Evolutionary conservation across 768 basidiomycete species (phyloP), one percentile per base, ranked within the genome.

Genomic region (Rhizopogon vinicolor): DNA sequence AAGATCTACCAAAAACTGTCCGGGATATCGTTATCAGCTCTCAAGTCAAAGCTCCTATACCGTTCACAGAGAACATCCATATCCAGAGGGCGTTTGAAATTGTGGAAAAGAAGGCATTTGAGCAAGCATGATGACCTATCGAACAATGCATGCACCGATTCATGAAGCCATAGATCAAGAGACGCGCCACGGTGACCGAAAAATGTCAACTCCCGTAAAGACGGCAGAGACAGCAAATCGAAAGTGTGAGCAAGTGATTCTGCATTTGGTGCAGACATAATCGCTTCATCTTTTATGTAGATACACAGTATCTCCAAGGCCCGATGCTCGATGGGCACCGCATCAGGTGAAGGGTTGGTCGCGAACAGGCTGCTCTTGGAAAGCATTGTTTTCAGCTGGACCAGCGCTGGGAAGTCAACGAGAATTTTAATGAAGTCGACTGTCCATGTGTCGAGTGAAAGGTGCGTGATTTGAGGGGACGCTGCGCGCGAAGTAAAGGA

Each of bases 201-300:
- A 53, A 68, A 43, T 10, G 49, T 14, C 8, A 68, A 46, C 16
- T 50, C 49, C 31, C 61, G 52, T 1, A 68, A 41, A 8, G 57
- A 50, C 2, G 67, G 65, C 9, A 68, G 19, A 25, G 53, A 62
- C 13, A 68, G 55, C 7, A 5, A 53, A 25, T 67, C 60, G n/a
- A 68, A 60, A 28, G 71, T 4, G 43, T 18, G 48, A 40, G 49
- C 58, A 6, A 71, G 41, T 16, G n/a, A 33, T 12, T 54, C 39
- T 1, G 59, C 61, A 28, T 65, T 48, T 13, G 61, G 4, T 25
- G 25, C 65, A 43, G 61, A 60, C 2, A 60, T 48, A 48, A 61
- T 54, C 40, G 54, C 44, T 42, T 63, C 67, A 37, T 13, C 49
- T 54, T 63, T 59, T 16, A 67, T 57, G 9, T 14, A 22, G 48